Conservation (phyloP, 805 yeast genomes). For the Zygoascus biomembranicola region DNA sequence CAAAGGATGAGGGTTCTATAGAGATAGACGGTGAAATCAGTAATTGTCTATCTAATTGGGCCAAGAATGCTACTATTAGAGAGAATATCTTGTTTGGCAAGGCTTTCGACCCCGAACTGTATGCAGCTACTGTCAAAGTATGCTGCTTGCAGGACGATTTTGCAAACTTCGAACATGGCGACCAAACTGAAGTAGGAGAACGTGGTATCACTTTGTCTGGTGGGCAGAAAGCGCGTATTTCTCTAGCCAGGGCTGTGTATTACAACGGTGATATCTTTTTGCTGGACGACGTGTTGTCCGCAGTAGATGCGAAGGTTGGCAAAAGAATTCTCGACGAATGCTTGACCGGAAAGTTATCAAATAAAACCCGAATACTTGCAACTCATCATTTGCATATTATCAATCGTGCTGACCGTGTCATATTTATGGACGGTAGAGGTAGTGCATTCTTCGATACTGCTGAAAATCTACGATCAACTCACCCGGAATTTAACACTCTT, state of each 20-base stretch:
- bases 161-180: constrained; percentile 60
- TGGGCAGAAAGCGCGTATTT: constrained; percentile 78
- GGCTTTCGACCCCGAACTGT: constrained; percentile 40
- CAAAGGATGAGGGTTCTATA: constrained; percentile 39
- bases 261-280: constrained; percentile 53
- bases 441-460: constrained; percentile 51
- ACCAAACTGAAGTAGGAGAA: constrained; percentile 72
- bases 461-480: constrained; percentile 41
- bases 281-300: constrained; percentile 71
- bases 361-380: constrained; percentile 57
- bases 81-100: constrained; percentile 68
- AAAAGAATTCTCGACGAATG: constrained; percentile 64
- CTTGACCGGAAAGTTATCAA: constrained; percentile 42
- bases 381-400: constrained; percentile 67
- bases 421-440: constrained; percentile 58
- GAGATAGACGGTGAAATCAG: constrained; percentile 41
- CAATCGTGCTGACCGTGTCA: constrained; percentile 52
- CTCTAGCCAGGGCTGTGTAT: constrained; percentile 70
- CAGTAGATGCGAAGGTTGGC: constrained; percentile 80
- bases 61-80: constrained; percentile 60
- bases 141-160: constrained; percentile 62
- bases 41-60: no score
- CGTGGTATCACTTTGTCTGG: constrained; percentile 80
- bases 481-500: constrained; percentile 42
- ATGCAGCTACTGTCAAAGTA: constrained; percentile 44